These are phyloP conservation scores for Komagataella mondaviorum DNA, from an alignment of 805 yeast genomes.

Conservation along the genomic window DNA sequence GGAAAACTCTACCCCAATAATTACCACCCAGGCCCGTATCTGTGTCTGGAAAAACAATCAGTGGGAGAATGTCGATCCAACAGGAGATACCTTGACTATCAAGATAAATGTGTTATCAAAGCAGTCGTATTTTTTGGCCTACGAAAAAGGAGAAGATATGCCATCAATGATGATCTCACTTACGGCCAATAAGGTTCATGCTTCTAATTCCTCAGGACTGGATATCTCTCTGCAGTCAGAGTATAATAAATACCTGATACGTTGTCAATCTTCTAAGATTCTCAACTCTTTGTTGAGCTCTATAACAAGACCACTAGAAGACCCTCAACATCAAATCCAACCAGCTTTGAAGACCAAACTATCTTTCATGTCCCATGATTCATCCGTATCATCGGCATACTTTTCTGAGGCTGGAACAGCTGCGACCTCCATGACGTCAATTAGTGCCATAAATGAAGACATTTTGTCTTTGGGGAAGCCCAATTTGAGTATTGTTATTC, in stretches of 20 bases:
- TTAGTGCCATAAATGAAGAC: conserved; percentile 1
- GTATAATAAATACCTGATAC: neutral
- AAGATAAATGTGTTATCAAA: neutral
- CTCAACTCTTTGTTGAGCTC: neutral
- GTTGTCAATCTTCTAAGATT: neutral
- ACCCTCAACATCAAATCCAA: neutral
- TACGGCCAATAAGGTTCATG: neutral
- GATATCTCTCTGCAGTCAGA: neutral
- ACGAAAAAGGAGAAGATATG: neutral
- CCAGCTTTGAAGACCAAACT: neutral
- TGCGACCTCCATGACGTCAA: conserved; percentile 2
- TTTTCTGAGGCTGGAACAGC: neutral
- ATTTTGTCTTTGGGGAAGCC: conserved; percentile 5
- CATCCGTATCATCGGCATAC: neutral
- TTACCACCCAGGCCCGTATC: neutral
- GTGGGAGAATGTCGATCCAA: neutral
- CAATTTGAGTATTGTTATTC: neutral
- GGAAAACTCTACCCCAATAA: neutral
- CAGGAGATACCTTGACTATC: neutral
- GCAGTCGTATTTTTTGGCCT: neutral
- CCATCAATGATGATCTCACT: neutral
- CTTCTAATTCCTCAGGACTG: neutral
- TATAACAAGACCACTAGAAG: neutral
- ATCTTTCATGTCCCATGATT: neutral
- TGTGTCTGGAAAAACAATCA: neutral